Evolutionary conservation across 805 yeast species (phyloP).

Genomic region (Cyberlindnera maclurae): DNA sequence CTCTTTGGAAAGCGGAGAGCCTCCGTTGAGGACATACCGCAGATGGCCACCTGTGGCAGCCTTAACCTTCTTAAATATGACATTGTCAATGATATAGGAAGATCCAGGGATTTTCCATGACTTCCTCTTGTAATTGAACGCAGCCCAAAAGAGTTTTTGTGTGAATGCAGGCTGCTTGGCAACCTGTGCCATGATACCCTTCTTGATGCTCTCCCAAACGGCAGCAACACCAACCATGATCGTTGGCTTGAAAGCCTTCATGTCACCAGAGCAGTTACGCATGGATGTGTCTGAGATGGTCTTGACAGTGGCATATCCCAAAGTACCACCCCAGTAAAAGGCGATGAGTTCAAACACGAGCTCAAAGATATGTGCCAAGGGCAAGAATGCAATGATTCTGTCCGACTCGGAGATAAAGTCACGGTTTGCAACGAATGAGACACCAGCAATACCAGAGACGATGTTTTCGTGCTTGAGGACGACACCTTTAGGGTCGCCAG

Average conservation of each 20-base stretch:
- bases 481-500: slow-evolving; percentile 81
- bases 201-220: slow-evolving; percentile 93
- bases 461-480: slow-evolving; percentile 57
- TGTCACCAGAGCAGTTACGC: slow-evolving; percentile 82
- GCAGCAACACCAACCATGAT: slow-evolving; percentile 98
- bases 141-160: slow-evolving; percentile 86
- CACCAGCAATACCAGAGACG: slow-evolving; percentile 84
- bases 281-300: slow-evolving; percentile 80
- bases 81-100: slow-evolving; percentile 49
- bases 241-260: slow-evolving; percentile 81
- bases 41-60: slow-evolving; percentile 93
- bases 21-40: slow-evolving; percentile 75
- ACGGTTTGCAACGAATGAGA: slow-evolving; percentile 52
- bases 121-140: slow-evolving; percentile 65
- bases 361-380: slow-evolving; percentile 95
- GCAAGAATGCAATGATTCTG: slow-evolving; percentile 80
- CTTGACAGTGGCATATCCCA: slow-evolving; percentile 91
- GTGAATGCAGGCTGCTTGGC: slow-evolving; percentile 52
- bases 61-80: slow-evolving; percentile 81
- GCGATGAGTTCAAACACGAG: slow-evolving; percentile 73
- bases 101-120: slow-evolving; percentile 72
- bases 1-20: slow-evolving; percentile 76
- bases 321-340: slow-evolving; percentile 82
- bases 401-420: slow-evolving; percentile 48
- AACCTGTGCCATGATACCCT: slow-evolving; percentile 81